Conservation (phyloP, 495 filamentous ascomycete species). For the Talaromyces liani region DNA sequence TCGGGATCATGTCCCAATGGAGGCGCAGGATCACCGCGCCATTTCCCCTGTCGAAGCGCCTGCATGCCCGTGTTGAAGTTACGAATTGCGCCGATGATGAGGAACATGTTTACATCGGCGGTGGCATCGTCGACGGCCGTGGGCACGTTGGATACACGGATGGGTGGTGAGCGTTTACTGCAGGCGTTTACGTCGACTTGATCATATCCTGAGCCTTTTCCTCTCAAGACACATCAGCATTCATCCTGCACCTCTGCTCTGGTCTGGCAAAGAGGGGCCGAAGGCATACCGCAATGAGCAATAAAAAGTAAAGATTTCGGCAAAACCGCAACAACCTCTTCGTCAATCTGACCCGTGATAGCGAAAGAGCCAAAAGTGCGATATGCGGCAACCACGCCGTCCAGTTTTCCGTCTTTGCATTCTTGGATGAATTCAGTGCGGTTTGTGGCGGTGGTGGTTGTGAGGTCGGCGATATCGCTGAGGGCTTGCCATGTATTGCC, state of each 20-base stretch:
- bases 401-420: slow-evolving; percentile 58
- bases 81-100: slow-evolving; percentile 70
- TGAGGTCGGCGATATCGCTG: slow-evolving; percentile 39
- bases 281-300: slow-evolving; percentile 43
- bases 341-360: slow-evolving; percentile 63
- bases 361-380: slow-evolving; percentile 63
- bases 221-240: background rate
- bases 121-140: slow-evolving; percentile 75
- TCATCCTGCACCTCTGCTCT: background rate
- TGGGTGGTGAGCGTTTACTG: slow-evolving; percentile 44
- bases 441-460: slow-evolving; percentile 42
- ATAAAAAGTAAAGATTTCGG: slow-evolving; percentile 47
- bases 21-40: slow-evolving; percentile 40
- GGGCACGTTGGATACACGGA: slow-evolving; percentile 76
- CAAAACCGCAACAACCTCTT: slow-evolving; percentile 55
- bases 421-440: slow-evolving; percentile 67
- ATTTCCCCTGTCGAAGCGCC: slow-evolving; percentile 52
- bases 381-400: slow-evolving; percentile 62
- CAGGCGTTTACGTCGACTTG: slow-evolving; percentile 67
- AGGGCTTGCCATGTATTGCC: slow-evolving; percentile 43
- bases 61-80: slow-evolving; percentile 59
- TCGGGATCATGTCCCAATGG: slow-evolving; percentile 54
- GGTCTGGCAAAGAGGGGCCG: background rate
- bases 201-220: slow-evolving; percentile 68
- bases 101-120: slow-evolving; percentile 68